A percentile compares a stretch with the other conserved stretches of the same genome.
These are phyloP conservation scores for Selaginella moellendorffii DNA, from an alignment of 75 land plant genomes.

Conservation along the genomic window DNA sequence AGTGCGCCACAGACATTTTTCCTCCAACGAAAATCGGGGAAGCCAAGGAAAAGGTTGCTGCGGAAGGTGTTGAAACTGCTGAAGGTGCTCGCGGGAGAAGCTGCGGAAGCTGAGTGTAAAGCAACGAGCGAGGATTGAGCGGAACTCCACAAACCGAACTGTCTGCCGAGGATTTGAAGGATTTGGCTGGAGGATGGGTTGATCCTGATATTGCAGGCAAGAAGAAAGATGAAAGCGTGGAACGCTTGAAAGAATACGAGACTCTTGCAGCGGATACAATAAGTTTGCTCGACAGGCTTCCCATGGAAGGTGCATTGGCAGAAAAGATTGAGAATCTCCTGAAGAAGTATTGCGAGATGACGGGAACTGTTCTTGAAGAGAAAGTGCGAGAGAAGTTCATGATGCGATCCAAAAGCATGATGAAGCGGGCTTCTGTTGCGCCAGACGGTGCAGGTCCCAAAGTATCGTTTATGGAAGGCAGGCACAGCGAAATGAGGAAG, in stretches of 20 bases:
- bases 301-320: constrained; percentile 7
- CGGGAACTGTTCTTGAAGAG: constrained; percentile 6
- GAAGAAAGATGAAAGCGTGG: constrained; percentile 8
- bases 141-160: neutral
- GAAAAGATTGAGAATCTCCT: neutral
- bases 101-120: no score
- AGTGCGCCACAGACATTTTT: neutral
- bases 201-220: constrained; percentile 1
- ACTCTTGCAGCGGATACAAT: constrained; percentile 7
- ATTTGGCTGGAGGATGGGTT: neutral
- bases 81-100: no score
- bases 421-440: neutral
- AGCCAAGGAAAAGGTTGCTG: neutral
- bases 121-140: no score
- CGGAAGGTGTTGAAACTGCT: constrained; percentile 1
- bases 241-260: constrained; percentile 11
- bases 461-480: neutral
- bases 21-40: constrained; percentile 5
- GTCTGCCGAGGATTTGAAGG: neutral
- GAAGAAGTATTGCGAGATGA: constrained; percentile 9
- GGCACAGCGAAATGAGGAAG: no score
- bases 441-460: neutral
- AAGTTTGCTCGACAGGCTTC: constrained; percentile 5
- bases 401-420: no score
- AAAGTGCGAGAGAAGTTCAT: neutral